A percentile compares a stretch with the other conserved stretches of the same genome.
phyloP scores from a whole-genome alignment of 306 rosid genomes.

The Hippophae gyantsensis region DNA sequence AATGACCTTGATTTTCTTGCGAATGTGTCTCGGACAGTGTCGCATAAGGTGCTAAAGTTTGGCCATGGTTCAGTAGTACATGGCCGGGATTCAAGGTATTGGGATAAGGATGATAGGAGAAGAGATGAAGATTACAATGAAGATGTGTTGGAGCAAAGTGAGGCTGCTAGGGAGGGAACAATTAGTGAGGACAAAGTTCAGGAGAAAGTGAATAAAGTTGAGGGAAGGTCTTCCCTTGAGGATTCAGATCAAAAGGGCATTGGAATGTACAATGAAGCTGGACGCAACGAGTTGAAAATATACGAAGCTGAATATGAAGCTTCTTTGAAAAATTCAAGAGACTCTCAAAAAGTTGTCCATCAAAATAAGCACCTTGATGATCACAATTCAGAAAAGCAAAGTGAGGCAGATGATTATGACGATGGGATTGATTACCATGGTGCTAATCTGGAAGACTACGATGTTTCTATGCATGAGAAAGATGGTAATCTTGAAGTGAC shows the following conservation, averaged over 20 bases:
- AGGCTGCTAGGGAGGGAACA: conserved; percentile 24
- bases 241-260: conserved; percentile 36
- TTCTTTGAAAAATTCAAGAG: conserved; percentile 43
- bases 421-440: conserved; percentile 58
- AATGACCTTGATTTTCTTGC: conserved; percentile 70
- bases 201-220: conserved; percentile 20
- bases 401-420: conserved; percentile 59
- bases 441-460: conserved; percentile 41
- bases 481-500: conserved; percentile 27
- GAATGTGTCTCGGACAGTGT: conserved; percentile 67
- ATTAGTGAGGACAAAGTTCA: conserved; percentile 20
- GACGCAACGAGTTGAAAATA: conserved; percentile 79
- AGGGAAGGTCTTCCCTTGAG: conserved; percentile 27
- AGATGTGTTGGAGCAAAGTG: conserved; percentile 38
- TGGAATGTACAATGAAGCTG: conserved; percentile 93
- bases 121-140: conserved; percentile 83
- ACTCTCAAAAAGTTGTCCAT: conserved; percentile 21
- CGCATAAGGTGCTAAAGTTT: conserved; percentile 54
- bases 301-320: conserved; percentile 92
- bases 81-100: conserved; percentile 89
- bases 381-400: conserved; percentile 33
- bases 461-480: conserved; percentile 24
- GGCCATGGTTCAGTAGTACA: conserved; percentile 63
- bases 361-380: conserved; percentile 19
- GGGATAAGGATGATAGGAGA: conserved; percentile 97